A percentile compares a stretch with the other conserved stretches of the same genome.
Conservation (phyloP, 169 alveolate genomes). For the Eimeria acervulina region DNA sequence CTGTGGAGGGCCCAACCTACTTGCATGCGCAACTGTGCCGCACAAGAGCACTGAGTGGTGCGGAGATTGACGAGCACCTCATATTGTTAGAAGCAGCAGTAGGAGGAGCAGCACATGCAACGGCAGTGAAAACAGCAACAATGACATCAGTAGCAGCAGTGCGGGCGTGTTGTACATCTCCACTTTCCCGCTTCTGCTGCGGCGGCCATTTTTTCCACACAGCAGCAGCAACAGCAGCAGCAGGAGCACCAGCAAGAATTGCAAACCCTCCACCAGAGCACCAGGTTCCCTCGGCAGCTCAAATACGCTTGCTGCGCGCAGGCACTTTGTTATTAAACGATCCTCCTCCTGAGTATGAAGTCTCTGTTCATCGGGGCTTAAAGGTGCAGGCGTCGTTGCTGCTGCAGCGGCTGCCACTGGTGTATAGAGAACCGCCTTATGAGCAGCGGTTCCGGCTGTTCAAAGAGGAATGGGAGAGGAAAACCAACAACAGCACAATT, state of each 20-base stretch:
- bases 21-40: not conserved
- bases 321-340: constrained; percentile 58
- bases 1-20: not conserved
- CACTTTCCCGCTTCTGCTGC: not conserved
- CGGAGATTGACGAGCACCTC: not conserved
- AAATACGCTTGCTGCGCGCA: constrained; percentile 50
- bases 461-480: constrained; percentile 62
- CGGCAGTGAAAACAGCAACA: not conserved
- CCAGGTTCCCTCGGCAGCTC: constrained; percentile 35
- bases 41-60: not conserved
- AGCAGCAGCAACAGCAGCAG: constrained; percentile 15
- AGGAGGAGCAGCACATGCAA: not conserved
- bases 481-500: constrained; percentile 57
- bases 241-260: constrained; percentile 5
- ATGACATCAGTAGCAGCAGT: constrained; percentile 13
- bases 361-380: constrained; percentile 72
- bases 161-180: not conserved
- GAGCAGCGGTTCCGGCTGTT: constrained; percentile 79
- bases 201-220: not conserved
- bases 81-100: not conserved
- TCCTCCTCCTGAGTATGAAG: constrained; percentile 76
- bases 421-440: constrained; percentile 78
- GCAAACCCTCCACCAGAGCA: not conserved
- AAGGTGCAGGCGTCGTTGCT: constrained; percentile 83
- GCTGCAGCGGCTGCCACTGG: constrained; percentile 84